phyloP scores from a whole-genome alignment of 1,139 yeast species.

The Geotrichum candidum region DNA sequence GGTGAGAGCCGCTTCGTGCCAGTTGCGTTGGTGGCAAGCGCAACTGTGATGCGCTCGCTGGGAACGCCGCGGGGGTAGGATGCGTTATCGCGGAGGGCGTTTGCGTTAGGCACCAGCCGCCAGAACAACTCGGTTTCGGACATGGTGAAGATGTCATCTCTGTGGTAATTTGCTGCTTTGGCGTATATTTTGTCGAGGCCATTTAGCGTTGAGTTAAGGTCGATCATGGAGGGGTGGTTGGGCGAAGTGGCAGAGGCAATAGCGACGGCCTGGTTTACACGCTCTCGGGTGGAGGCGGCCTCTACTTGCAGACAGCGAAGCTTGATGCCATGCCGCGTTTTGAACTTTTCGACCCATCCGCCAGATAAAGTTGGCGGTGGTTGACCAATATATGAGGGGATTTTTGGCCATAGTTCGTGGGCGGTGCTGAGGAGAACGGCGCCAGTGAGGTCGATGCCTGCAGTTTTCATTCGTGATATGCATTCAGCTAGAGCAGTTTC shows the following conservation, averaged over 20 bases:
- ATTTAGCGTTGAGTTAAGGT: neutral
- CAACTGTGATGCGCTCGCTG: constrained; percentile 15
- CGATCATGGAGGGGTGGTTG: neutral
- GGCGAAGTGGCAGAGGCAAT: neutral
- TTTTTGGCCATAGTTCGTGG: constrained; percentile 15
- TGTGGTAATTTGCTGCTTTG: constrained; percentile 2
- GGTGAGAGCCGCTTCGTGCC: constrained; percentile 16
- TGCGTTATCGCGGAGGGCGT: constrained; percentile 1
- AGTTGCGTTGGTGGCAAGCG: constrained; percentile 15
- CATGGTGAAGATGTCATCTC: constrained; percentile 16
- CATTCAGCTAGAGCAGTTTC: constrained; percentile 17
- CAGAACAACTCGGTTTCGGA: constrained; percentile 14
- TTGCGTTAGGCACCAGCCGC: constrained; percentile 11
- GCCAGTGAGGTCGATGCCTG: constrained; percentile 17
- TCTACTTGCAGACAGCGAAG: constrained; percentile 15
- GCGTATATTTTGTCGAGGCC: constrained; percentile 1
- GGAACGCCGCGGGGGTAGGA: neutral
- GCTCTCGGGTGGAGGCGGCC: constrained; percentile 16
- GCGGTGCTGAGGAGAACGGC: constrained; percentile 15
- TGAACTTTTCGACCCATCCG: constrained; percentile 19
- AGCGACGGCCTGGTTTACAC: constrained; percentile 6
- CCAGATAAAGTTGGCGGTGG: constrained; percentile 16
- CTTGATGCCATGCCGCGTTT: constrained; percentile 16
- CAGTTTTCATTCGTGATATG: constrained; percentile 11
- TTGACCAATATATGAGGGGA: constrained; percentile 14